Evolutionary conservation across 2,329 filamentous ascomycete genomes (phyloP), one percentile per base, ranked within the genome.

Genomic region (Cladosporium sp.): DNA sequence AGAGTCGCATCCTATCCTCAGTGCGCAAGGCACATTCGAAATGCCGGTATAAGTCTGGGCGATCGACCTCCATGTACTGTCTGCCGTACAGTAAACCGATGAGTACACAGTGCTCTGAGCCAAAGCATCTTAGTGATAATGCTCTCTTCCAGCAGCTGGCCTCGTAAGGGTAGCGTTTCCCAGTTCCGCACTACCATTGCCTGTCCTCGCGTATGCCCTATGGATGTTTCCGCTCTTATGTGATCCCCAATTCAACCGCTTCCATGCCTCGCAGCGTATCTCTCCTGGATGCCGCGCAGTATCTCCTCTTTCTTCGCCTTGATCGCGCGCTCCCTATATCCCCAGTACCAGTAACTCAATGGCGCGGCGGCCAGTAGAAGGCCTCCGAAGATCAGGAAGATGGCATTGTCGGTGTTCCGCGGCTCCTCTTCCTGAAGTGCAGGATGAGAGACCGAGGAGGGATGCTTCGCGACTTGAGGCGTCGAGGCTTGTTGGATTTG

Each of bases 321-420:
- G 46, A 65, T 65, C 7, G 55, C 55, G 11, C 49, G 46, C 31
- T 65, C 63, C 26, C 63, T 60, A 46, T 65, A 60, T 0, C 63
- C 63, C 63, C 63, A 65, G 46, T 65, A 65, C 63, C 63, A 65
- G 31, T 65, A 65, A 33, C 63, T 65, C 56, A 65, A 29, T 28
- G 63, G 63, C 4, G 29, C n/a, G 18, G 28, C 55, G 28, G 26
- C 63, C 18, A 52, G 18, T 2, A 65, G 23, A 46, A 65, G 46
- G 7, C 63, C 56, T 18, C 44, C 44, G n/a, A 65, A 65, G 14
- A 60, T 55, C 5, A 65, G 26, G 16, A 59, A 37, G 12, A 65
- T 52, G 14, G 35, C n/a, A 40, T 60, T 60, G 26, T 59, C 46
- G 31, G 37, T 26, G 21, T 35, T 46, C 8, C 63, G 44, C 46